Conservation (phyloP, 192 early-diverging fungal species). For the Coemansia sp. region DNA sequence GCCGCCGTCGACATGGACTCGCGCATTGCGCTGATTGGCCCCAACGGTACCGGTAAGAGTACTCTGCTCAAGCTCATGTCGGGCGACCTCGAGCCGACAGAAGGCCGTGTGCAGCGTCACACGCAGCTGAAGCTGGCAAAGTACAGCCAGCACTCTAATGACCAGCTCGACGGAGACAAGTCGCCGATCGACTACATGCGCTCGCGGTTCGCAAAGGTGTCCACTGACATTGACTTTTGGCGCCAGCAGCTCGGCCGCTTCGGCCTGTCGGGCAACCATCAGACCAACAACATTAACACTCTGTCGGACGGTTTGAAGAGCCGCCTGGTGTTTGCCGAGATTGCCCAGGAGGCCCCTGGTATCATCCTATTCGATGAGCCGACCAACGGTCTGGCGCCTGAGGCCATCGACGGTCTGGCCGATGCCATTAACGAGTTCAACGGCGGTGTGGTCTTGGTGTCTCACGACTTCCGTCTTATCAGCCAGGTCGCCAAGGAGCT, state of each 20-base stretch:
- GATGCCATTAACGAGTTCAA: slow-evolving; percentile 93
- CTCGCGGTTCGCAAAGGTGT: slow-evolving; percentile 74
- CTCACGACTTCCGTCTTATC: slow-evolving; percentile 98
- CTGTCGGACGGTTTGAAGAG: slow-evolving; percentile 95
- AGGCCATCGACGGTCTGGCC: slow-evolving; percentile 92
- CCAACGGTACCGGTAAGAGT: slow-evolving; percentile 93
- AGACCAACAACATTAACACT: slow-evolving; percentile 85
- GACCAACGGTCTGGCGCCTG: slow-evolving; percentile 93
- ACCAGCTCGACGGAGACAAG: slow-evolving; percentile 87
- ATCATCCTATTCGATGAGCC: slow-evolving; percentile 91
- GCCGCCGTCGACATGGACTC: slow-evolving; percentile 98
- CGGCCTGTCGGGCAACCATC: slow-evolving; percentile 89
- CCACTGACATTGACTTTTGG: slow-evolving; percentile 87
- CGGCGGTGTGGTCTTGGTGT: slow-evolving; percentile 96
- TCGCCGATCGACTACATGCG: slow-evolving; percentile 92
- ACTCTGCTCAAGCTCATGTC: slow-evolving; percentile 98
- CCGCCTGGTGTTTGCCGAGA: slow-evolving; percentile 79
- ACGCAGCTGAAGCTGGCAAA: slow-evolving; percentile 90
- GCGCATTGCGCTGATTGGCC: slow-evolving; percentile 95
- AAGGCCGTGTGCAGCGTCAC: slow-evolving; percentile 86
- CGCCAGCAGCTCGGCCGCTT: slow-evolving; percentile 88
- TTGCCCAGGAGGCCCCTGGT: slow-evolving; percentile 72
- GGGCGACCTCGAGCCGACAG: slow-evolving; percentile 78
- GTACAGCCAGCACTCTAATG: slow-evolving; percentile 97
- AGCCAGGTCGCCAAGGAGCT: slow-evolving; percentile 94